phyloP scores from a whole-genome alignment of 2,329 filamentous ascomycete genomes.

The Penicillium sp. region DNA sequence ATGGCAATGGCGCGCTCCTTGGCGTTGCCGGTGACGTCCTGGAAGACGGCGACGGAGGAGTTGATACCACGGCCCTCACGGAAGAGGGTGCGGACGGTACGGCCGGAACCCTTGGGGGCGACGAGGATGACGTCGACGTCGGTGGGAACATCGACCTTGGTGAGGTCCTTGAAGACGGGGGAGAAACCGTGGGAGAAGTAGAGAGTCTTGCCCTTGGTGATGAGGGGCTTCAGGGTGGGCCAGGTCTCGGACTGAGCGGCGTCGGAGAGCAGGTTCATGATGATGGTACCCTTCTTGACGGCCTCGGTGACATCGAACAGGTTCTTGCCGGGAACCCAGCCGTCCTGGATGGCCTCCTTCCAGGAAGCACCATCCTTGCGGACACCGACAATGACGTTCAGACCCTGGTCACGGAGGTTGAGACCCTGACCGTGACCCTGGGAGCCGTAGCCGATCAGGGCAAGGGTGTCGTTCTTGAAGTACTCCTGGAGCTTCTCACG shows the following conservation, averaged over 20 bases:
- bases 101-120: constrained; percentile 96
- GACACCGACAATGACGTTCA: constrained; percentile 98
- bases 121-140: constrained; percentile 99
- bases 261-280: constrained; percentile 99
- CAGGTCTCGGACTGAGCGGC: constrained; percentile 98
- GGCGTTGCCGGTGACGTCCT: constrained; percentile 95
- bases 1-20: constrained; percentile 96
- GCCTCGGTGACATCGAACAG: constrained; percentile 97
- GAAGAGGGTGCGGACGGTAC: constrained; percentile 97
- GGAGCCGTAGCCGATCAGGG: constrained; percentile 95
- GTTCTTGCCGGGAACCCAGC: constrained; percentile 97
- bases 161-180: constrained; percentile 98
- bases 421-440: constrained; percentile 98
- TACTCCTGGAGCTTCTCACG: constrained; percentile 98
- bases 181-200: constrained; percentile 99
- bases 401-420: constrained; percentile 98
- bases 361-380: constrained; percentile 96
- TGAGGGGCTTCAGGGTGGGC: constrained; percentile 94
- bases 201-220: constrained; percentile 98
- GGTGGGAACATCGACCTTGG: constrained; percentile 91
- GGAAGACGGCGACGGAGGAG: constrained; percentile 95
- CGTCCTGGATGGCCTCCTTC: constrained; percentile 94
- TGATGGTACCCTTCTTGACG: constrained; percentile 80
- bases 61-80: constrained; percentile 99
- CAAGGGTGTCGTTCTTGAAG: constrained; percentile 99